A percentile compares a stretch with the other conserved stretches of the same genome.
phyloP scores from a whole-genome alignment of 2,329 filamentous ascomycete genomes.

The Rutstroemia sp. region DNA sequence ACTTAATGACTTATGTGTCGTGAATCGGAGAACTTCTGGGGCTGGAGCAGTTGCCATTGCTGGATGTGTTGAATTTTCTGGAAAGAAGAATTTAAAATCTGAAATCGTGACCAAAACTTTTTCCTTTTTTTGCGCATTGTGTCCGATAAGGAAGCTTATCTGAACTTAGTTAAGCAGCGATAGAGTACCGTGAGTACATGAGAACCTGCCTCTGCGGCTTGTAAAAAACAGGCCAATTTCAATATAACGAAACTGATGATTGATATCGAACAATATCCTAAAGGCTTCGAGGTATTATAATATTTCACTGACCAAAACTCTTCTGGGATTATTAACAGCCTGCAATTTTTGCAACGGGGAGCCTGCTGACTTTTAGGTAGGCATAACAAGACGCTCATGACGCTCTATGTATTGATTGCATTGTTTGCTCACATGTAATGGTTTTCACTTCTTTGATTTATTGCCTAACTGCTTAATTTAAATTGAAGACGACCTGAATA shows the following conservation, averaged over 20 bases:
- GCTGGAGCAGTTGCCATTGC: conserved; percentile 25
- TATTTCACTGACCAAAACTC: too few relatives aligned
- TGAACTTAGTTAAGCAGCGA: neutral
- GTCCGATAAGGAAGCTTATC: conserved; percentile 6
- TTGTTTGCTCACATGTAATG: neutral
- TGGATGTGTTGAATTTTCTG: conserved; percentile 1
- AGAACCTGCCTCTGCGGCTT: too few relatives aligned
- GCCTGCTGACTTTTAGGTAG: neutral
- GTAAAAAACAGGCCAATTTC: too few relatives aligned
- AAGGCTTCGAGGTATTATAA: too few relatives aligned
- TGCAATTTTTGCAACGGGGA: too few relatives aligned
- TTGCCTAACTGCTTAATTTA: conserved; percentile 20
- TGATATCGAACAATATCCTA: too few relatives aligned
- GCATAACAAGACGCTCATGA: neutral
- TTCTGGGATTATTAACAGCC: too few relatives aligned
- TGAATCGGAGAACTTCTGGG: conserved; percentile 61
- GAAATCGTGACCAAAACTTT: too few relatives aligned
- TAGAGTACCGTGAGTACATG: too few relatives aligned
- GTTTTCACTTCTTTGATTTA: conserved; percentile 4
- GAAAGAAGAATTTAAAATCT: too few relatives aligned
- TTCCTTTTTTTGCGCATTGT: neutral
- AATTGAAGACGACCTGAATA: conserved; percentile 16
- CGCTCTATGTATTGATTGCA: neutral
- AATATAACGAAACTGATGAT: too few relatives aligned
- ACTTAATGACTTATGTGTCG: conserved; percentile 73